Conservation (phyloP, 1,139 yeast species). For the Hyphopichia buzzinii region DNA sequence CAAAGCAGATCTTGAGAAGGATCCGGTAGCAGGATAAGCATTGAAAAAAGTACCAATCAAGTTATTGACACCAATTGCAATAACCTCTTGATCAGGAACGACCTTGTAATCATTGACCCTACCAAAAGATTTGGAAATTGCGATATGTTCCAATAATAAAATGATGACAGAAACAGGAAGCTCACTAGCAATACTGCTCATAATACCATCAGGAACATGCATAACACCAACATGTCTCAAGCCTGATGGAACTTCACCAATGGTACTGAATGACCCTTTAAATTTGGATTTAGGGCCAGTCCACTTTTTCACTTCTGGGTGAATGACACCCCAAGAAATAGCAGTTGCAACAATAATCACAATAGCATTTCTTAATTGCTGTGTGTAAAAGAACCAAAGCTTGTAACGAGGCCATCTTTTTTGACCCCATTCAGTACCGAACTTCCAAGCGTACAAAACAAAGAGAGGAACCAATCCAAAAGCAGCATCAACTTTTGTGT, state of each 20-base stretch:
- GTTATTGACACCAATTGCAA: constrained; percentile 92
- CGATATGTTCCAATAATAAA: constrained; percentile 84
- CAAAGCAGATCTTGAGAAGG: constrained; percentile 91
- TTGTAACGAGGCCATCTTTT: constrained; percentile 64
- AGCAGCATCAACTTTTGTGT: constrained; percentile 76
- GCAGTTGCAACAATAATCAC: constrained; percentile 76
- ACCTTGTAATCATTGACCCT: constrained; percentile 88
- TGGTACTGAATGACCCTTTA: constrained; percentile 53
- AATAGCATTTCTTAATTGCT: constrained; percentile 78
- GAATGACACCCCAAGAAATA: constrained; percentile 60
- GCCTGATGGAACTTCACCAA: constrained; percentile 83
- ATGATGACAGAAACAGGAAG: constrained; percentile 84
- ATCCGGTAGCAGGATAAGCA: constrained; percentile 96
- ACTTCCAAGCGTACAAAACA: constrained; percentile 66
- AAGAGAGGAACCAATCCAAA: constrained; percentile 78
- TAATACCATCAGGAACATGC: constrained; percentile 60
- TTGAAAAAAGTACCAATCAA: constrained; percentile 86
- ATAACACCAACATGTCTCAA: constrained; percentile 74
- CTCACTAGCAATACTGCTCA: constrained; percentile 65
- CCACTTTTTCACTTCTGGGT: constrained; percentile 36
- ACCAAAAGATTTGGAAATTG: constrained; percentile 91
- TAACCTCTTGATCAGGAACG: constrained; percentile 88
- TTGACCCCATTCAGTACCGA: constrained; percentile 53
- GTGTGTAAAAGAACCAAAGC: constrained; percentile 61
- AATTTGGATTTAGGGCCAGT: constrained; percentile 31